Evolutionary conservation across 805 yeast species (phyloP), one percentile per base, ranked within the genome.

Genomic region (Candida broadrunensis): DNA sequence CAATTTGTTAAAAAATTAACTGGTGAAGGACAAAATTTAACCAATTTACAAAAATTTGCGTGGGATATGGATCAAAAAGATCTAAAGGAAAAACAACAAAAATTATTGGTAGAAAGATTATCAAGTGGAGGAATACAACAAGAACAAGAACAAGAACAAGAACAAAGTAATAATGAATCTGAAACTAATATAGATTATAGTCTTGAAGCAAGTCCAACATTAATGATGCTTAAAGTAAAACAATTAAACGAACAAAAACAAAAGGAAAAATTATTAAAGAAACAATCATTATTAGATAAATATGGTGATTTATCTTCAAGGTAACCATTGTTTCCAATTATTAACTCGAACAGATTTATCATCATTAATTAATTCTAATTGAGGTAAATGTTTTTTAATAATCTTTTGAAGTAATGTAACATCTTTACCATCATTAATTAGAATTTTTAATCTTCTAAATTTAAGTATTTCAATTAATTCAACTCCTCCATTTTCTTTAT

Each of bases 1-100:
- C 71, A 75, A 56, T 83, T 76, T 60, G 83, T 75, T 16, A 67
- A 80, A 25, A 73, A 75, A 47, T 53, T 71, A 17, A 40, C 37
- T 18, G 45, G 44, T 3, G 65, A 63, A 23, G 57, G 49, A 15
- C 26, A 43, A 18, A 50, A 50, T 13, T 42, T 63, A 18, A 40
- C 45, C 11, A 48, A 55, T 16, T 47, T 60, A 27, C 70, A 67
- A 42, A 46, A 54, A 38, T 65, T 66, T 51, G 67, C 70, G 1
- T 64, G 70, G 68, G 70, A 65, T 8, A 35, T 46, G 5, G 43
- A 51, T 36, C 33, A 47, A 26, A 33, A 48, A 15, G 49, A 55
- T n/a, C 49, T 46, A 21, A 24, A 45, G 19, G 24, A 19, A 2
- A 45, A 44, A 20, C 45, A 46, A 33, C 35, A 36, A 13, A 38